phyloP scores from a whole-genome alignment of 768 basidiomycete species.

The Hemileccinum impolitum region DNA sequence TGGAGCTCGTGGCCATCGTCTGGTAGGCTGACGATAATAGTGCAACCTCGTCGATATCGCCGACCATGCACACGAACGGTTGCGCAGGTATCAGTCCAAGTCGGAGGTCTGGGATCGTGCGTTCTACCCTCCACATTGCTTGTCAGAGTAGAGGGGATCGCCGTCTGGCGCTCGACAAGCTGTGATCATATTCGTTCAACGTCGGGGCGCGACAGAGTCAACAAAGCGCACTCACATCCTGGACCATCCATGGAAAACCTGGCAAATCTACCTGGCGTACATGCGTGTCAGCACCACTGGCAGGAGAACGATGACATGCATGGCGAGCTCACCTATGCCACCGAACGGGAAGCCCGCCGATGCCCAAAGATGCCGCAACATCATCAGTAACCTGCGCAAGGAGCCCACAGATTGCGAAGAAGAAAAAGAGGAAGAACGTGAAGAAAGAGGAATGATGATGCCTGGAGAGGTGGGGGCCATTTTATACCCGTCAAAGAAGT shows the following conservation, averaged over 20 bases:
- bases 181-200: background rate
- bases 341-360: background rate
- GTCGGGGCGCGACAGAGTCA: background rate
- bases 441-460: conserved; percentile 1
- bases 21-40: background rate
- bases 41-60: background rate
- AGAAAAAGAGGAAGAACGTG: background rate
- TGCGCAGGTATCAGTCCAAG: background rate
- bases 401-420: conserved; percentile 2
- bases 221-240: background rate
- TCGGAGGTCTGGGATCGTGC: background rate
- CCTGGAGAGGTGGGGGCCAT: background rate
- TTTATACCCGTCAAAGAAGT: background rate
- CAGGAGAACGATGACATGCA: background rate
- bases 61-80: background rate
- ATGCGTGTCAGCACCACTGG: background rate
- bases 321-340: background rate
- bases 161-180: background rate
- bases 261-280: background rate
- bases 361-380: background rate
- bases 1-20: background rate
- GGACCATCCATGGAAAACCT: background rate
- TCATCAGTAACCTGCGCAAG: background rate
- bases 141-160: background rate
- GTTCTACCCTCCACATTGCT: background rate